phyloP scores from a whole-genome alignment of 768 basidiomycete genomes.

The Lyophyllum shimeji region DNA sequence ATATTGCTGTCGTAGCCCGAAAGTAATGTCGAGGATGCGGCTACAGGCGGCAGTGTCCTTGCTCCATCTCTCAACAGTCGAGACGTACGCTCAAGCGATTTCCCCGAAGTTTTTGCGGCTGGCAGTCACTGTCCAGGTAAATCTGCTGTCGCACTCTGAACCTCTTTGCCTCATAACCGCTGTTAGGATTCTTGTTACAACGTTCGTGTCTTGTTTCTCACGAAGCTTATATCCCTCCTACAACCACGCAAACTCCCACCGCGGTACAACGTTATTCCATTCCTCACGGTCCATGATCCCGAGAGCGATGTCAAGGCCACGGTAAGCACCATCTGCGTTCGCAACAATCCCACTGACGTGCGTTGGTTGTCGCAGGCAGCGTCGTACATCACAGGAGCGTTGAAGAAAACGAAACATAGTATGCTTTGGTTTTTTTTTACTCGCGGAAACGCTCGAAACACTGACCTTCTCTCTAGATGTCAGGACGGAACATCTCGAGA shows the following conservation, averaged over 20 bases:
- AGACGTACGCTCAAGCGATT: constrained; percentile 57
- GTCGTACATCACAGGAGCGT: constrained; percentile 52
- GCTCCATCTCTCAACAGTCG: constrained; percentile 69
- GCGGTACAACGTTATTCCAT: constrained; percentile 81
- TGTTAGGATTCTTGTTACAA: constrained; percentile 84
- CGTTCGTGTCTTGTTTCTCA: constrained; percentile 77
- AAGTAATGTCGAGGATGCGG: constrained; percentile 75
- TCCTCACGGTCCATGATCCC: constrained; percentile 89
- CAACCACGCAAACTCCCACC: constrained; percentile 62
- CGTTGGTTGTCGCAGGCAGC: constrained; percentile 42
- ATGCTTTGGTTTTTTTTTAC: background rate
- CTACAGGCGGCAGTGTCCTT: constrained; percentile 81
- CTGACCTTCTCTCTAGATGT: constrained; percentile 34
- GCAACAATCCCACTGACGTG: background rate
- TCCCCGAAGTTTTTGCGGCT: constrained; percentile 63
- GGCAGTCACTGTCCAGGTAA: constrained; percentile 76
- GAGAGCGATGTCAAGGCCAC: constrained; percentile 73
- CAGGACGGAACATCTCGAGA: constrained; percentile 70
- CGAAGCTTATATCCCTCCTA: constrained; percentile 69
- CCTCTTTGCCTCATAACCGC: constrained; percentile 1
- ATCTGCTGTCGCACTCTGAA: constrained; percentile 15
- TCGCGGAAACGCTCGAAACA: background rate
- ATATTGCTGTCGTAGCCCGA: constrained; percentile 38
- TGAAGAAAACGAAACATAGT: constrained; percentile 49
- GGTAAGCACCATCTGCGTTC: constrained; percentile 43